phyloP scores from a whole-genome alignment of 768 basidiomycete genomes.

The Suillus americanus region DNA sequence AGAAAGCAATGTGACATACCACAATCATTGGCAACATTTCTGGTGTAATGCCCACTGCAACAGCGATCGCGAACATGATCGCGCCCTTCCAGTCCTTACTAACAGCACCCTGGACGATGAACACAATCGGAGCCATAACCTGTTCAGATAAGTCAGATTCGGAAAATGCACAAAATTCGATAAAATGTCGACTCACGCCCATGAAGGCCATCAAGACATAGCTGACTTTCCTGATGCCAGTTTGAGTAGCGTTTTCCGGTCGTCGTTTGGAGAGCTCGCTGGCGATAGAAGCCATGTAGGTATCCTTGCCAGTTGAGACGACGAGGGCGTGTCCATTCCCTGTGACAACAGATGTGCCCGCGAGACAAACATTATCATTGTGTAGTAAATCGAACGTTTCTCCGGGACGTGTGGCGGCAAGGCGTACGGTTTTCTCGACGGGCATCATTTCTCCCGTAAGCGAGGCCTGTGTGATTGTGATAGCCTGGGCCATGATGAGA shows the following conservation, averaged over 20 bases:
- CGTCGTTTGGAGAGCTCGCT: constrained; percentile 31
- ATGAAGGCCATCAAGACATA: constrained; percentile 32
- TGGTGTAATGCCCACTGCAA: constrained; percentile 32
- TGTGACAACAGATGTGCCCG: constrained; percentile 34
- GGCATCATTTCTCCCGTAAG: constrained; percentile 37
- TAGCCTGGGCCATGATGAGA: constrained; percentile 32
- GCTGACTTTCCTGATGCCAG: constrained; percentile 33
- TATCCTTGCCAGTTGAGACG: constrained; percentile 31
- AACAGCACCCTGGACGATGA: constrained; percentile 30
- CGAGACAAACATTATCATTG: constrained; percentile 33
- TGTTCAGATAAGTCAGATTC: constrained; percentile 6
- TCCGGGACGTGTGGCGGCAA: constrained; percentile 14
- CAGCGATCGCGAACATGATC: constrained; percentile 31
- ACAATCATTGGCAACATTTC: constrained; percentile 36
- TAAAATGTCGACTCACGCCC: constrained; percentile 18
- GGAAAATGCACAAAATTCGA: background rate
- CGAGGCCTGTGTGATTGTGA: constrained; percentile 35
- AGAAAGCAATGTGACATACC: constrained; percentile 14
- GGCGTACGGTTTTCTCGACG: constrained; percentile 29
- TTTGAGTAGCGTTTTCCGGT: constrained; percentile 34
- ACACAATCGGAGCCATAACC: constrained; percentile 32
- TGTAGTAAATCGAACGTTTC: constrained; percentile 30
- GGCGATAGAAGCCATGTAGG: constrained; percentile 36
- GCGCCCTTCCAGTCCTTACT: constrained; percentile 32
- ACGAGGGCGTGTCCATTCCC: constrained; percentile 33